A percentile compares a stretch with the other conserved stretches of the same genome.
These are phyloP conservation scores for Aspergillus sclerotialis DNA, from an alignment of 2,329 filamentous ascomycete species.

Conservation along the genomic window DNA sequence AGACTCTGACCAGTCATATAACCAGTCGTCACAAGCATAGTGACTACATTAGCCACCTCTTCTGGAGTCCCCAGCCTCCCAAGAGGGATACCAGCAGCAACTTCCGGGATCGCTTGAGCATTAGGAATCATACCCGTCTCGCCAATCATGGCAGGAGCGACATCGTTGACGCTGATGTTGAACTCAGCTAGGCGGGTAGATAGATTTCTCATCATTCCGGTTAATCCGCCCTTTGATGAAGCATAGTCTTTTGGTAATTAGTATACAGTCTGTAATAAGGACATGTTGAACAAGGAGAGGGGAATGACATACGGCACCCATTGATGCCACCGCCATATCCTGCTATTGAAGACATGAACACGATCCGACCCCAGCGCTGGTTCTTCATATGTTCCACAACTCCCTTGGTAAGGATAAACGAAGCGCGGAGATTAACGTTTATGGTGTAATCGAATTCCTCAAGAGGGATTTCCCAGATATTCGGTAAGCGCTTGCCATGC, in stretches of 20 bases:
- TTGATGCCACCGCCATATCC: slow-evolving; percentile 59
- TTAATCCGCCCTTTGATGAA: slow-evolving; percentile 56
- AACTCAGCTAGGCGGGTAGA: slow-evolving; percentile 51
- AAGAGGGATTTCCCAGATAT: slow-evolving; percentile 53
- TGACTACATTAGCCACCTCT: slow-evolving; percentile 55
- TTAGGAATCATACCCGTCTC: slow-evolving; percentile 58
- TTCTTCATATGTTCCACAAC: slow-evolving; percentile 55
- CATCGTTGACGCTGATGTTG: slow-evolving; percentile 61
- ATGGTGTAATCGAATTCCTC: slow-evolving; percentile 60
- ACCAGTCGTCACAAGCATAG: slow-evolving; percentile 55
- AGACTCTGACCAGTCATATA: slow-evolving; percentile 55
- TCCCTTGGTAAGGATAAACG: slow-evolving; percentile 56
- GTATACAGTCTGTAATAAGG: neutral
- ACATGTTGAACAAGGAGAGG: neutral
- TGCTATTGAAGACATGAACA: slow-evolving; percentile 59
- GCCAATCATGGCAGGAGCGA: slow-evolving; percentile 64
- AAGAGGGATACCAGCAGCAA: slow-evolving; percentile 54
- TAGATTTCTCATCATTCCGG: slow-evolving; percentile 60
- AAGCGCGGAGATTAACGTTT: slow-evolving; percentile 55
- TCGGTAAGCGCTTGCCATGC: slow-evolving; percentile 53
- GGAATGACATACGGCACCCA: slow-evolving; percentile 42
- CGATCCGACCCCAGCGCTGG: slow-evolving; percentile 56
- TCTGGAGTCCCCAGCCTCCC: slow-evolving; percentile 51
- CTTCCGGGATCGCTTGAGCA: slow-evolving; percentile 51
- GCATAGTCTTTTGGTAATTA: slow-evolving; percentile 40